Conservation (phyloP, 306 rosid species). For the Cyamopsis tetragonoloba region DNA sequence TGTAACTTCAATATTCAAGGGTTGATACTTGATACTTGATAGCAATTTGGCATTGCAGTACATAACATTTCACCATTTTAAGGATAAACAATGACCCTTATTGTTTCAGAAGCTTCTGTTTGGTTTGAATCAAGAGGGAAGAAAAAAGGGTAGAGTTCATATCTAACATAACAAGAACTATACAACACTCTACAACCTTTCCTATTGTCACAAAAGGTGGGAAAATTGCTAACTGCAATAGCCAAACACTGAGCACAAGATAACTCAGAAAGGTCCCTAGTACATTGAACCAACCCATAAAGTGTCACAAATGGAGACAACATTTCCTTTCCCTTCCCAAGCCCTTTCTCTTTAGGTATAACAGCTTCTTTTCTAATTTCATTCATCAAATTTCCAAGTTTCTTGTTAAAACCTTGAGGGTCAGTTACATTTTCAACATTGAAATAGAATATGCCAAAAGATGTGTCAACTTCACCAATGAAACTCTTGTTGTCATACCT, state of each 20-base stretch:
- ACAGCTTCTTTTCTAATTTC: slow-evolving; percentile 40
- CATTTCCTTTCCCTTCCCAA: slow-evolving; percentile 52
- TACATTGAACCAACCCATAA: slow-evolving; percentile 64
- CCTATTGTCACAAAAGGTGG: slow-evolving; percentile 35
- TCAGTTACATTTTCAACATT: slow-evolving; percentile 52
- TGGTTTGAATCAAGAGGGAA: slow-evolving; percentile 47
- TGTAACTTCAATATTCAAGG: slow-evolving; percentile 4
- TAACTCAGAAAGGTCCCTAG: slow-evolving; percentile 50
- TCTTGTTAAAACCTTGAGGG: slow-evolving; percentile 44
- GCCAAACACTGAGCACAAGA: slow-evolving; percentile 66
- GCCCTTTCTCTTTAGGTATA: slow-evolving; percentile 34
- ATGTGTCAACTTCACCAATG: slow-evolving; percentile 50
- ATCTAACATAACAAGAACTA: slow-evolving; percentile 63
- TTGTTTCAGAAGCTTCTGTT: slow-evolving; percentile 3
- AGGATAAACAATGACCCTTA: slow-evolving; percentile 29
- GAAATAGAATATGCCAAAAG: slow-evolving; percentile 44
- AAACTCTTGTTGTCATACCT: slow-evolving; percentile 41
- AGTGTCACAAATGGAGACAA: slow-evolving; percentile 51
- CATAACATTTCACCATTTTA: background rate
- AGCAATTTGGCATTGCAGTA: background rate
- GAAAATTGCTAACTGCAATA: slow-evolving; percentile 46
- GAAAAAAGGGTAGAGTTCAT: slow-evolving; percentile 69
- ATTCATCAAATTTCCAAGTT: slow-evolving; percentile 41
- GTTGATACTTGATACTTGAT: background rate
- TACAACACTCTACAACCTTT: slow-evolving; percentile 58